Evolutionary conservation across 139 green algal species (phyloP).

Genomic region (Desmodesmus armatus): DNA sequence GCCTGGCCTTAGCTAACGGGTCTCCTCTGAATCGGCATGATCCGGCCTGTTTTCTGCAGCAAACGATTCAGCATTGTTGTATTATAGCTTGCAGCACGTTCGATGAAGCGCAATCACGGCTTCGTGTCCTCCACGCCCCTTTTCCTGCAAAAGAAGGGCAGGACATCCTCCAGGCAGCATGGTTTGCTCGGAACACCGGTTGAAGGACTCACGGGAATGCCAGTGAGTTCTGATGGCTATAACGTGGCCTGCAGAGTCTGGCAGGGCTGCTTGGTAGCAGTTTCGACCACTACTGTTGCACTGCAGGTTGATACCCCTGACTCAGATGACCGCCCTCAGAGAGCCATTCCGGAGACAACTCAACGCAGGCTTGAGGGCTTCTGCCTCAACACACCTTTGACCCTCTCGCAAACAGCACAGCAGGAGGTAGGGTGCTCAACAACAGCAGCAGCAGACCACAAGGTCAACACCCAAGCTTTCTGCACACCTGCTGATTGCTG

Average conservation of each 20-base stretch:
- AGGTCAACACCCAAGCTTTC: neutral
- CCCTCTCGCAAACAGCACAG: conserved; percentile 3
- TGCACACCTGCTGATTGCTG: neutral
- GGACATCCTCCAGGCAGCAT: conserved; percentile 1
- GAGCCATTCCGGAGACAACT: conserved; percentile 27
- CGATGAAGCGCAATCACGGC: too few relatives aligned
- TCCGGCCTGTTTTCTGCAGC: too few relatives aligned
- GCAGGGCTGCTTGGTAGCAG: neutral
- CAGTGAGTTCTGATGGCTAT: neutral
- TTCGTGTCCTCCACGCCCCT: too few relatives aligned
- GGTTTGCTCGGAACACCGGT: conserved; percentile 28
- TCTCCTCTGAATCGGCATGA: too few relatives aligned
- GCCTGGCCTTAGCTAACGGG: too few relatives aligned
- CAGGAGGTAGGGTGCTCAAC: neutral
- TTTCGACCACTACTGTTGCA: neutral
- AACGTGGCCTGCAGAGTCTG: neutral
- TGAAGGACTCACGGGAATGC: conserved; percentile 28
- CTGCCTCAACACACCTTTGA: conserved; percentile 37
- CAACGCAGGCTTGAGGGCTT: conserved; percentile 36
- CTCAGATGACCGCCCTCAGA: neutral
- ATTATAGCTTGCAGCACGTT: too few relatives aligned
- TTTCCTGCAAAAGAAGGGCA: too few relatives aligned
- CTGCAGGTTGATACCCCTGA: conserved; percentile 38
- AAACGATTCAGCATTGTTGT: too few relatives aligned
- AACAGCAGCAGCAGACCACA: neutral